A percentile compares a stretch with the other conserved stretches of the same genome.
Conservation (phyloP, 2,329 filamentous ascomycete genomes). For the Aspergillus sp. region DNA sequence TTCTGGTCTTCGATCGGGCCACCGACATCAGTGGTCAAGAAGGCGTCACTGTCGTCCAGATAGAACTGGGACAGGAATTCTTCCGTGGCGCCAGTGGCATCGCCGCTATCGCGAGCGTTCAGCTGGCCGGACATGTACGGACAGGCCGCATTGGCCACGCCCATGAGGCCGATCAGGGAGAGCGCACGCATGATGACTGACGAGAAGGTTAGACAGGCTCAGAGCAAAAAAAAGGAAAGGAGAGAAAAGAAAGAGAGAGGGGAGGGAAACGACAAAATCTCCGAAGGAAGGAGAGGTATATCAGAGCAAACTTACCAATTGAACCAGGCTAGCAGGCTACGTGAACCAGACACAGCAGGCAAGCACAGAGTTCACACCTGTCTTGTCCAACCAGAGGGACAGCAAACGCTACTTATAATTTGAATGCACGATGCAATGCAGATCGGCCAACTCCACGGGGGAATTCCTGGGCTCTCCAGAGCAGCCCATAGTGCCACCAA, state of each 20-base stretch:
- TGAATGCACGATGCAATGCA: neutral
- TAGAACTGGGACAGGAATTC: conserved; percentile 46
- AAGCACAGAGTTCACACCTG: neutral
- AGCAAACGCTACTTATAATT: neutral
- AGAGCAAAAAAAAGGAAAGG: too few relatives aligned
- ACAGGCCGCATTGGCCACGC: conserved; percentile 39
- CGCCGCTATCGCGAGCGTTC: conserved; percentile 22
- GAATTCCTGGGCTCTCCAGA: too few relatives aligned
- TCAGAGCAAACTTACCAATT: neutral
- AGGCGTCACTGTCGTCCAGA: conserved; percentile 55
- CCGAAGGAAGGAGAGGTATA: neutral
- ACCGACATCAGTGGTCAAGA: conserved; percentile 65
- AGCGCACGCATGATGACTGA: conserved; percentile 25
- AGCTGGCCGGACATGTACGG: conserved; percentile 41
- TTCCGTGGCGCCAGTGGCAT: conserved; percentile 33
- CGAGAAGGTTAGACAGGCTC: too few relatives aligned
- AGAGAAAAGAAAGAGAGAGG: neutral
- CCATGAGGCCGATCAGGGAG: conserved; percentile 28
- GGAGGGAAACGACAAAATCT: neutral
- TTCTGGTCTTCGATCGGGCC: conserved; percentile 66
- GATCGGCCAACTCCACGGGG: neutral
- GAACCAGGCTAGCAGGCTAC: neutral
- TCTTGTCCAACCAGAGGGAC: neutral
- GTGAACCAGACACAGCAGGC: too few relatives aligned
- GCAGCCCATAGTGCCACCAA: neutral